Conservation (phyloP, 2,329 filamentous ascomycete species). For the Aspergillus floridensis region DNA sequence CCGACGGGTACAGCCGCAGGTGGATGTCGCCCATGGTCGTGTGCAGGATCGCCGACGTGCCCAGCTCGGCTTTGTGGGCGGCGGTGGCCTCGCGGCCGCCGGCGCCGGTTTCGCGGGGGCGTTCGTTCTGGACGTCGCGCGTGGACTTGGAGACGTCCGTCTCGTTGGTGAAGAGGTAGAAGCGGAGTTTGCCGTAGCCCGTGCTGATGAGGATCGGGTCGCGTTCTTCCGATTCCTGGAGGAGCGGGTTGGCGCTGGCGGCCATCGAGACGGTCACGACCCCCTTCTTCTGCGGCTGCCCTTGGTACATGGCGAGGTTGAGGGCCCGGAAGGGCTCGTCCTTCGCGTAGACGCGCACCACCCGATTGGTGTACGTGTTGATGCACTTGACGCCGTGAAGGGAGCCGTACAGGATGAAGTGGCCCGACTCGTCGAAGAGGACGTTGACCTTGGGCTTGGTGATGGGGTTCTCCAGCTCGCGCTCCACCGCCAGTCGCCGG, state of each 20-base stretch:
- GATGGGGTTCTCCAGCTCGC: slow-evolving; percentile 71
- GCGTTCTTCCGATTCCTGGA: slow-evolving; percentile 85
- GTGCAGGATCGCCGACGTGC: slow-evolving; percentile 79
- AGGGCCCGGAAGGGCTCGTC: slow-evolving; percentile 85
- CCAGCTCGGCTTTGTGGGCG: slow-evolving; percentile 64
- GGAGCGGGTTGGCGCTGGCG: slow-evolving; percentile 84
- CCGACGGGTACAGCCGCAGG: slow-evolving; percentile 86
- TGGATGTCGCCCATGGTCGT: slow-evolving; percentile 94
- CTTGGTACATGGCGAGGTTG: slow-evolving; percentile 86
- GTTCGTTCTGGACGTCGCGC: slow-evolving; percentile 93
- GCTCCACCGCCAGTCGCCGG: slow-evolving; percentile 78
- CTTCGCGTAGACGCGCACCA: slow-evolving; percentile 84
- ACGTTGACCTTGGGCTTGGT: slow-evolving; percentile 74
- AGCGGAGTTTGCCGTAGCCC: slow-evolving; percentile 80
- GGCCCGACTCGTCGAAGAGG: slow-evolving; percentile 90
- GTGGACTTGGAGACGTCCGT: slow-evolving; percentile 76
- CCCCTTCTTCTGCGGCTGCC: slow-evolving; percentile 89
- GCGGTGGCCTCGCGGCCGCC: slow-evolving; percentile 47
- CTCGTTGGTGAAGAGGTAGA: slow-evolving; percentile 98
- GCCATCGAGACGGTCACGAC: slow-evolving; percentile 96
- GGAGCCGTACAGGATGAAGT: slow-evolving; percentile 93
- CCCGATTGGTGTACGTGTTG: slow-evolving; percentile 90
- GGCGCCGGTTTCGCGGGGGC: slow-evolving; percentile 64
- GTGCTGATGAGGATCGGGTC: slow-evolving; percentile 88
- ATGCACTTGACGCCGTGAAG: slow-evolving; percentile 91